These are phyloP conservation scores for Colletotrichum chlorophyti DNA, from an alignment of 2,329 filamentous ascomycete species.

Conservation along the genomic window DNA sequence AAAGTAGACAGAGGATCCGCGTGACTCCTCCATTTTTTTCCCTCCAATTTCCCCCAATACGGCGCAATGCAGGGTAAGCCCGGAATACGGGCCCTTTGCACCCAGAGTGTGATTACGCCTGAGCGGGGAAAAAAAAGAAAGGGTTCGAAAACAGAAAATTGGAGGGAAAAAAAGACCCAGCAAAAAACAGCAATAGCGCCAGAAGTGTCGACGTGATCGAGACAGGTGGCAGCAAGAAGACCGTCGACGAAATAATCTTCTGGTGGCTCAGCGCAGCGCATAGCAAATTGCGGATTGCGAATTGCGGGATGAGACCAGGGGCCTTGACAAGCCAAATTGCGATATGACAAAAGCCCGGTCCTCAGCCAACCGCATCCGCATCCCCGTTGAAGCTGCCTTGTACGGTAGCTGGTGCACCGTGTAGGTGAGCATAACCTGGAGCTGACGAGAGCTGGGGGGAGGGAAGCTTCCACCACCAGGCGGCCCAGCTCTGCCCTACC, in stretches of 20 bases:
- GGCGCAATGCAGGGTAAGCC: conserved; percentile 4
- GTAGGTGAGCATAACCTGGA: neutral
- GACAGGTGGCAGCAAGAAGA: neutral
- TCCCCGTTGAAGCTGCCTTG: conserved; percentile 1
- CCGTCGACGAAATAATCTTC: neutral
- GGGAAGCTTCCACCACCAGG: conserved; percentile 16
- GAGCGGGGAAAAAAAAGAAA: neutral
- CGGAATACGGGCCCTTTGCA: neutral
- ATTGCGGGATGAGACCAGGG: conserved; percentile 4
- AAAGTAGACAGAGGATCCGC: conserved; percentile 12
- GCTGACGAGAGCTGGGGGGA: neutral
- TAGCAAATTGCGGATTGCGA: conserved; percentile 15
- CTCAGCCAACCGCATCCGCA: conserved; percentile 19
- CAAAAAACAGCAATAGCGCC: neutral
- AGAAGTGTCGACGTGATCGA: neutral
- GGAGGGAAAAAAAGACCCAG: neutral
- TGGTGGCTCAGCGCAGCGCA: conserved; percentile 6
- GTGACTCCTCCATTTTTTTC: conserved; percentile 5
- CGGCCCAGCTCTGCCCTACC: neutral
- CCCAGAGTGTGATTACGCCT: neutral
- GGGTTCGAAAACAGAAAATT: neutral
- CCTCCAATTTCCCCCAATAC: conserved; percentile 13
- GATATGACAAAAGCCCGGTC: conserved; percentile 17
- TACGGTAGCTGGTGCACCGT: neutral
- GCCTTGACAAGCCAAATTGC: conserved; percentile 1